These are phyloP conservation scores for Hypomyces perniciosus DNA, from an alignment of 2,329 filamentous ascomycete genomes.

Conservation along the genomic window DNA sequence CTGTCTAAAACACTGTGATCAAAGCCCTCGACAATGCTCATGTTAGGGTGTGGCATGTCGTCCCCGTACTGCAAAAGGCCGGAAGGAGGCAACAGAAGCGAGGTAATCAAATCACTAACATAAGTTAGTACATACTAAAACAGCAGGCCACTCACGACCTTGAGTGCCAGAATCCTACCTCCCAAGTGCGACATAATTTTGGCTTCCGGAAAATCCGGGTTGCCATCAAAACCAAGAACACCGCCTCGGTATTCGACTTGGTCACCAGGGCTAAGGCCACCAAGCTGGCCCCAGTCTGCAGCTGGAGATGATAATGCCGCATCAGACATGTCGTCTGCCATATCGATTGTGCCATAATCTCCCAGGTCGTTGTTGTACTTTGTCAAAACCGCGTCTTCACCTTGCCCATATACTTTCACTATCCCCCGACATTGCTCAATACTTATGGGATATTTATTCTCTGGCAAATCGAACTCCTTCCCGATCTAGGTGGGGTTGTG, in stretches of 20 bases:
- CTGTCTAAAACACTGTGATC: conserved; percentile 46
- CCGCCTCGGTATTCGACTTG: conserved; percentile 33
- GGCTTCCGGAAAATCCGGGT: conserved; percentile 46
- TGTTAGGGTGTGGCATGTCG: conserved; percentile 61
- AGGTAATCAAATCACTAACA: conserved; percentile 81
- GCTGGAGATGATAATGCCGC: conserved; percentile 48
- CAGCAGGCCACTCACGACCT: background rate
- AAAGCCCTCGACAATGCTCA: conserved; percentile 37
- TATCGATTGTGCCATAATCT: conserved; percentile 33
- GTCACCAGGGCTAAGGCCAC: conserved; percentile 41
- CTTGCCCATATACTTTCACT: conserved; percentile 69
- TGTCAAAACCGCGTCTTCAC: conserved; percentile 56
- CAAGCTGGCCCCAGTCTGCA: conserved; percentile 54
- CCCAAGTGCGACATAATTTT: conserved; percentile 54
- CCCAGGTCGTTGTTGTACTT: conserved; percentile 32
- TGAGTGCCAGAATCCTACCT: conserved; percentile 44
- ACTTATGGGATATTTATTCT: conserved; percentile 70
- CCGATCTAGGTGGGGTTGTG: conserved; percentile 37
- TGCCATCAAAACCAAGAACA: conserved; percentile 37
- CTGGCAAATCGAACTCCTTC: conserved; percentile 51
- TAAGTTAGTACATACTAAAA: conserved; percentile 3
- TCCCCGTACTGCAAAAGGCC: conserved; percentile 56
- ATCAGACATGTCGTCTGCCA: conserved; percentile 44
- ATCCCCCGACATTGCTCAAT: conserved; percentile 68
- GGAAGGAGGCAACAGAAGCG: conserved; percentile 61